Evolutionary conservation across 2,329 filamentous ascomycete genomes (phyloP), one percentile per base, ranked within the genome.

Genomic region (Botrytis aclada): DNA sequence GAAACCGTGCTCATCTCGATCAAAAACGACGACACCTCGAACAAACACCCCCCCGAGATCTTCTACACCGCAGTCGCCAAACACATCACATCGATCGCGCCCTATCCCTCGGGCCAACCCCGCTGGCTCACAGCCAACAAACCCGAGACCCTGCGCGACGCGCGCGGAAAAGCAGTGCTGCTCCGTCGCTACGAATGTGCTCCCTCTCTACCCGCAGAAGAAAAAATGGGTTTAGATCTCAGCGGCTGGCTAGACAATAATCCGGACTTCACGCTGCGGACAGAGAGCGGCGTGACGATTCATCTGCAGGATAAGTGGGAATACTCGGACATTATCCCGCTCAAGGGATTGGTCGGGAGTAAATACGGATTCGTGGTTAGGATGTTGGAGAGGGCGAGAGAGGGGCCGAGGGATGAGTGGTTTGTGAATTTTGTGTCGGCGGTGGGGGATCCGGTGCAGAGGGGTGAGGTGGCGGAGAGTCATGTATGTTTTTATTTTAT

Each of bases 1-100:
- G 91, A 93, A 80, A 90, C 89, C 0, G 83, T 93, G 54, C 86
- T 93, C 72, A 83, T 93, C 73, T 90, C 88, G 4, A 81, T 93
- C 74, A 93, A 93, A 81, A 88, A 90, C 72, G 91, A 93, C 62
- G 85, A 86, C 43, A 58, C 61, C 10, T 91, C 88, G 1, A 88
- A 91, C 75, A 74, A 76, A 71, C 84, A 86, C 70, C 88, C 92
- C 72, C 85, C 91, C 34, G 85, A 85, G 32, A 37, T 75, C 25
- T 85, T 85, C 74, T 82, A 83, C 73, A 74, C 78, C 7, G 82
- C 83, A 1, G 80, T 85, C 65, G 84, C 88, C 65, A 87, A 90
- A 78, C 92, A 92, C 77, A 84, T 86, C 9, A 25, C 79, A 4
- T 60, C 82, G 47, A 81, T 83, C 18, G 79, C 77, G 5, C 80